These are phyloP conservation scores for Erigeron canadensis DNA, from an alignment of 129 eudicot genomes.

Conservation along the genomic window DNA sequence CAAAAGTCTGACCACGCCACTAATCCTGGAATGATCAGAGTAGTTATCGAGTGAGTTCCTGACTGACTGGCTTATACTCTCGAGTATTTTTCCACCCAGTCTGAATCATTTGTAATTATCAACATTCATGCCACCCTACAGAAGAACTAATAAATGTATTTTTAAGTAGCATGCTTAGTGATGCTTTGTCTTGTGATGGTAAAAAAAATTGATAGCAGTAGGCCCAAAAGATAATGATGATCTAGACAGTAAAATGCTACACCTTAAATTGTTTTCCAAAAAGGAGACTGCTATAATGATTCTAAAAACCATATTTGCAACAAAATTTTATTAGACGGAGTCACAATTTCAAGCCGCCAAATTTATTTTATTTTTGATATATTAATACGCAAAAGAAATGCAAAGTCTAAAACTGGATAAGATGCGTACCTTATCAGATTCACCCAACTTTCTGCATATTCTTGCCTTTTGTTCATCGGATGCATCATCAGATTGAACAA, in stretches of 20 bases:
- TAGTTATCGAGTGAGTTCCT: slow-evolving; percentile 2
- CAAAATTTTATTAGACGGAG: neutral
- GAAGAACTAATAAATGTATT: neutral
- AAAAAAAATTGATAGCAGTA: slow-evolving; percentile 2
- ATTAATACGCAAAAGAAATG: no score
- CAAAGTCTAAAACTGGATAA: slow-evolving; percentile 4
- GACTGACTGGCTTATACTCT: neutral
- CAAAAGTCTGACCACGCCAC: neutral
- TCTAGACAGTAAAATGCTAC: neutral
- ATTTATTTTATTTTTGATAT: neutral
- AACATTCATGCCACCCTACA: neutral
- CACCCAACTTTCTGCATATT: slow-evolving; percentile 78
- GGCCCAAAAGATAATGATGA: slow-evolving; percentile 20
- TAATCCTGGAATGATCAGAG: neutral
- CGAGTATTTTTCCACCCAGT: neutral
- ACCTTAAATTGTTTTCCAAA: neutral
- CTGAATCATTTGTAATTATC: slow-evolving; percentile 15
- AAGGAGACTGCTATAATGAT: neutral
- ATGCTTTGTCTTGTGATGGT: slow-evolving; percentile 6
- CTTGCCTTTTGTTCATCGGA: slow-evolving; percentile 95
- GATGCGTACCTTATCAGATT: slow-evolving; percentile 78
- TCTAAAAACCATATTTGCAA: neutral
- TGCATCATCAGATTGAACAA: slow-evolving; percentile 64
- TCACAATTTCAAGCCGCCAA: neutral
- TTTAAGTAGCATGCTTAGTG: slow-evolving; percentile 19